Base-by-base conservation (phyloP, 345 rosid species). In the Fremontodendron californicum region DNA sequence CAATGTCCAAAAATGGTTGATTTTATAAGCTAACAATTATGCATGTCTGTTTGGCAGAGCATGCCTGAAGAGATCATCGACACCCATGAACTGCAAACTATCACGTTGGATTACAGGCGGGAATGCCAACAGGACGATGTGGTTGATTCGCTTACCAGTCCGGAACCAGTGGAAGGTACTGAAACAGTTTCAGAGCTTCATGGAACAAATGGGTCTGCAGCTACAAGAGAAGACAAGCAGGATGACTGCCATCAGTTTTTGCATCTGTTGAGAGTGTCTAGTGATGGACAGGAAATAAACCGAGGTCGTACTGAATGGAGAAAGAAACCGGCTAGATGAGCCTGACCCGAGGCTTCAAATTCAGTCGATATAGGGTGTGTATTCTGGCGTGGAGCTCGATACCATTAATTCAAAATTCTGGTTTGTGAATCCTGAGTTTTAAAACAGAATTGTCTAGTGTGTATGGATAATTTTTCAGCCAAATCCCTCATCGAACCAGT, bases 81-180 rank as follows among this genome's bases (percentile, higher is more conserved):
- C 79, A 92, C 92, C 33, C 93, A 91, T 12, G 97, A 96, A 86
- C 90, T 96, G 55, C 84, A 93, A 81, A 87, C 91, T 0, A 91
- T 96, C 74, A 96, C 97, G 19, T 79, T 93, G 73, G 98, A 93
- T 62, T 96, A 92, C 88, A 84, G 97, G 78, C 83, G 94, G 65
- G 99, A 96, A 81, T 93, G 98, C 86, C 97, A 93, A 64, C 98
- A 83, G 55, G 87, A 90, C 21, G 95, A 96, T 77, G 67, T 89
- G 8, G 98, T 96, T 5, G 96, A 95, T 88, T 93, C 98, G 35
- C 89, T 93, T 65, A 89, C 93, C n/a, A 85, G 93, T 55, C 66
- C 77, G n/a, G 93, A 92, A 77, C 63, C 35, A n/a, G 11, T 57
- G 1, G 79, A 87, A 54, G 81, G 62, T 58, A 49, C 77, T 0